These are phyloP conservation scores for Metschnikowia hibisci DNA, from an alignment of 805 yeast species.

Conservation along the genomic window DNA sequence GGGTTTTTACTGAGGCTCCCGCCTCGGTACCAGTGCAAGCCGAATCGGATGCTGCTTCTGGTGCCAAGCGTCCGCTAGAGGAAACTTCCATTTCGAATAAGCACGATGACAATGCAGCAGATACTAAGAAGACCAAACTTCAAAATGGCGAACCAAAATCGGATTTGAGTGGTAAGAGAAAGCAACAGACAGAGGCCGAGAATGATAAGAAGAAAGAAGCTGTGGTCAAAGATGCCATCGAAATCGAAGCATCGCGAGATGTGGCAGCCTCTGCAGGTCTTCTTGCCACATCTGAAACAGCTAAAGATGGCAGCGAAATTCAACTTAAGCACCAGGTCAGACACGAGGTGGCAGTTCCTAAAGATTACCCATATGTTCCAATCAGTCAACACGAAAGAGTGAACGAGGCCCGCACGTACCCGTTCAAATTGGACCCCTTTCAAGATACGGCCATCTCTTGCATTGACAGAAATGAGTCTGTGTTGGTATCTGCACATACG, in stretches of 20 bases:
- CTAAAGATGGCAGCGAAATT: constrained; percentile 36
- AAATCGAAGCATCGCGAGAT: constrained; percentile 85
- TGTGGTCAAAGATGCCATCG: constrained; percentile 80
- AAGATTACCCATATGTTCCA: constrained; percentile 82
- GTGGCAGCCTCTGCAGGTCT: constrained; percentile 80
- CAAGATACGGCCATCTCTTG: constrained; percentile 96
- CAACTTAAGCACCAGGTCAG: constrained; percentile 89
- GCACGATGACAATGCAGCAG: background rate
- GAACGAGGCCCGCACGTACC: constrained; percentile 83
- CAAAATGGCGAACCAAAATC: background rate
- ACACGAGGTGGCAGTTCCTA: constrained; percentile 96
- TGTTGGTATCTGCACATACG: constrained; percentile 94
- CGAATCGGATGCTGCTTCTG: background rate
- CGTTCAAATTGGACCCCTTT: constrained; percentile 92
- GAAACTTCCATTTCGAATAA: background rate
- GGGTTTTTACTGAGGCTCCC: constrained; percentile 58
- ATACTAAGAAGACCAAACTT: background rate
- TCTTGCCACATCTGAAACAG: constrained; percentile 29
- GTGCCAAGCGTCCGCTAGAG: constrained; percentile 1
- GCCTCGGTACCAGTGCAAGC: constrained; percentile 26
- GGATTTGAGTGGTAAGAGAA: constrained; percentile 12
- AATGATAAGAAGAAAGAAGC: constrained; percentile 51
- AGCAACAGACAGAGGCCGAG: constrained; percentile 35
- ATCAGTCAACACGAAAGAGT: constrained; percentile 80
- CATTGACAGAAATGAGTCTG: constrained; percentile 91